Conservation (phyloP, 352 stramenopile genomes). For the Globisporangium alternatum region DNA sequence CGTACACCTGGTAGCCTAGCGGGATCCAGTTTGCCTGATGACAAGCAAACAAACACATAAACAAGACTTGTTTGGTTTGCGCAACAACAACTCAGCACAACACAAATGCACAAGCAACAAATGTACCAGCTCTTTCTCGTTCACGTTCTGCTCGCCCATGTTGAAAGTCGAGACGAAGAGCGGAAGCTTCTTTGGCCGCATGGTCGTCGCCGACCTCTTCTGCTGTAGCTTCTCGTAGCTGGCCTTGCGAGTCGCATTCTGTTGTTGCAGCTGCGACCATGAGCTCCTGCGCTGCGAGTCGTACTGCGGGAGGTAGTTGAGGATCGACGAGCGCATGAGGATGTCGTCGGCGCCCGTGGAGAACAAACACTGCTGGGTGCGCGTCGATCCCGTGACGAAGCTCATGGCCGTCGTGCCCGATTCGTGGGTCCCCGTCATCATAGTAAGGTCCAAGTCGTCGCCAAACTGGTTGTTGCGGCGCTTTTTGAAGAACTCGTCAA, state of each 20-base stretch:
- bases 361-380: slow-evolving; percentile 5
- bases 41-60: slow-evolving; percentile 8
- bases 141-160: slow-evolving; percentile 77
- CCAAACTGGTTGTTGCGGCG: slow-evolving; percentile 9
- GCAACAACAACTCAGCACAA: not conserved
- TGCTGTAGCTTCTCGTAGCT: slow-evolving; percentile 6
- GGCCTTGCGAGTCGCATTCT: slow-evolving; percentile 2
- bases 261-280: not conserved
- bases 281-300: slow-evolving; percentile 12
- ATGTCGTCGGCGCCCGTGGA: slow-evolving; percentile 11
- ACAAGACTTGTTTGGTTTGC: not conserved
- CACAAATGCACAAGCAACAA: slow-evolving; percentile 2
- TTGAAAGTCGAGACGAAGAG: slow-evolving; percentile 87
- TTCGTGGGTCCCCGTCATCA: slow-evolving; percentile 9
- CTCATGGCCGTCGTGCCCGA: not conserved
- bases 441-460: slow-evolving; percentile 20
- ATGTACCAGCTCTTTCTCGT: slow-evolving; percentile 47
- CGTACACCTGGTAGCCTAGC: slow-evolving; percentile 21
- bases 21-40: slow-evolving; percentile 64
- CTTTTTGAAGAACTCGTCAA: slow-evolving; percentile 35
- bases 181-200: slow-evolving; percentile 38
- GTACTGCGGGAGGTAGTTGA: slow-evolving; percentile 1
- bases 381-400: not conserved
- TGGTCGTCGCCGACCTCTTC: not conserved
- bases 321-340: slow-evolving; percentile 18